These are phyloP conservation scores for Phellinidium pouzarii DNA, from an alignment of 1,284 basidiomycete species.

Conservation along the genomic window DNA sequence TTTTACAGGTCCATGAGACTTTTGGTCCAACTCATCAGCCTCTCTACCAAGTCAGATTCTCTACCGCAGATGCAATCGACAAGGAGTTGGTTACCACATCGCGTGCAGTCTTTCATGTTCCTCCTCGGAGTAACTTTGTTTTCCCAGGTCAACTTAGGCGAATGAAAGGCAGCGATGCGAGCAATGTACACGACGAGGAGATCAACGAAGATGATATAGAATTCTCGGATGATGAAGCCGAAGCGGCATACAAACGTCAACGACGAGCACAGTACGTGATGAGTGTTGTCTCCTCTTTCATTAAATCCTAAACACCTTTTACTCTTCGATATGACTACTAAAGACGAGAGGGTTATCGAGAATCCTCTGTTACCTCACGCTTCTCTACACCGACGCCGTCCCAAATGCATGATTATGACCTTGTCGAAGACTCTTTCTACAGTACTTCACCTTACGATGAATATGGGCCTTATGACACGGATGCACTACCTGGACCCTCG, in stretches of 20 bases:
- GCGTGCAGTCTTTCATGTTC: slow-evolving; percentile 71
- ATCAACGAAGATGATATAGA: slow-evolving; percentile 80
- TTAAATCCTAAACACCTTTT: slow-evolving; percentile 5
- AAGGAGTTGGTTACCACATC: slow-evolving; percentile 44
- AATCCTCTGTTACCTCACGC: slow-evolving; percentile 45
- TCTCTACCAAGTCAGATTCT: slow-evolving; percentile 76
- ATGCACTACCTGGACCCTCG: slow-evolving; percentile 45
- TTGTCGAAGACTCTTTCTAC: slow-evolving; percentile 39
- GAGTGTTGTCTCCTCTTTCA: slow-evolving; percentile 27
- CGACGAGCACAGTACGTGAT: slow-evolving; percentile 43
- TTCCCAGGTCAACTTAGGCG: slow-evolving; percentile 61
- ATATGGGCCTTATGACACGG: slow-evolving; percentile 58
- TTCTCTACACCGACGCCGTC: slow-evolving; percentile 48
- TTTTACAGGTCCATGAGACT: slow-evolving; percentile 73
- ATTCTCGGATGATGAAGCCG: slow-evolving; percentile 87
- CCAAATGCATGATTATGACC: slow-evolving; percentile 47
- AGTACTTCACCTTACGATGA: slow-evolving; percentile 56
- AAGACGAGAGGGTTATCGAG: slow-evolving; percentile 48
- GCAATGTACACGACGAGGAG: slow-evolving; percentile 87
- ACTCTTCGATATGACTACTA: background rate
- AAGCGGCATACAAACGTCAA: slow-evolving; percentile 58
- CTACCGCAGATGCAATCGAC: slow-evolving; percentile 49
- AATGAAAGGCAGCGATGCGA: slow-evolving; percentile 83
- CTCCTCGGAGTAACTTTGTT: slow-evolving; percentile 70
- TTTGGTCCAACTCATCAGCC: slow-evolving; percentile 85